Conservation (phyloP, 441 rosid genomes). For the Adansonia grandidieri region DNA sequence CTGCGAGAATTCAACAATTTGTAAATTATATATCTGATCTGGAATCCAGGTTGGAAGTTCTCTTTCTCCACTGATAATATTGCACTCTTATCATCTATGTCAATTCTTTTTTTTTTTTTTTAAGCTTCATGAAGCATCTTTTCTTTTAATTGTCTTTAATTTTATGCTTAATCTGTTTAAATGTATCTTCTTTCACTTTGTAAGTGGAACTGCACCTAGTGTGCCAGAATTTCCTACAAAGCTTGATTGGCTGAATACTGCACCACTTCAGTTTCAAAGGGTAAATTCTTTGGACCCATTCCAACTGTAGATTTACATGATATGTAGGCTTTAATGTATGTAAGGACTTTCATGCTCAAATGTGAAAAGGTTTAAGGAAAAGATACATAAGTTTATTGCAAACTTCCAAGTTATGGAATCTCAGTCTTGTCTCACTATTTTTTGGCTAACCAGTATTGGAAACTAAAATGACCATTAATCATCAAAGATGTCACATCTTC, state of each 20-base stretch:
- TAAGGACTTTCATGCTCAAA: not conserved
- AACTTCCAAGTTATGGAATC: not conserved
- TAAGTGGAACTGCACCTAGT: conserved; percentile 63
- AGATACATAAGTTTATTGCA: not conserved
- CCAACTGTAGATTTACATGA: not conserved
- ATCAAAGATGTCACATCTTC: not conserved
- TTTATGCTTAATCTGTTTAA: conserved; percentile 25
- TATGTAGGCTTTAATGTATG: not conserved
- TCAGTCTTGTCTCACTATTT: not conserved
- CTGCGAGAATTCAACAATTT: conserved; percentile 68
- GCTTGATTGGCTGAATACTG: conserved; percentile 90
- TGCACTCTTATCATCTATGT: conserved; percentile 1
- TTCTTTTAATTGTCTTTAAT: not conserved
- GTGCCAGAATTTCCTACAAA: conserved; percentile 89
- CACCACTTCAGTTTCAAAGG: conserved; percentile 84
- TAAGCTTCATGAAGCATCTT: not conserved
- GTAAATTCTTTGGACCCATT: conserved; percentile 41
- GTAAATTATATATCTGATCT: conserved; percentile 77
- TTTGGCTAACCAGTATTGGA: not conserved
- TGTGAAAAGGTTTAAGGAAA: not conserved
- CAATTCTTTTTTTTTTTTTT: not conserved
- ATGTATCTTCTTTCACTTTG: conserved; percentile 16
- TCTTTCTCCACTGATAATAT: conserved; percentile 18
- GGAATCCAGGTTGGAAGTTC: conserved; percentile 68
- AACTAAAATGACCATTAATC: conserved; percentile 9